Percentiles rank a stretch among this genome's conserved stretches.
Conservation (phyloP, 495 filamentous ascomycete species). For the Ramalina peruviana region DNA sequence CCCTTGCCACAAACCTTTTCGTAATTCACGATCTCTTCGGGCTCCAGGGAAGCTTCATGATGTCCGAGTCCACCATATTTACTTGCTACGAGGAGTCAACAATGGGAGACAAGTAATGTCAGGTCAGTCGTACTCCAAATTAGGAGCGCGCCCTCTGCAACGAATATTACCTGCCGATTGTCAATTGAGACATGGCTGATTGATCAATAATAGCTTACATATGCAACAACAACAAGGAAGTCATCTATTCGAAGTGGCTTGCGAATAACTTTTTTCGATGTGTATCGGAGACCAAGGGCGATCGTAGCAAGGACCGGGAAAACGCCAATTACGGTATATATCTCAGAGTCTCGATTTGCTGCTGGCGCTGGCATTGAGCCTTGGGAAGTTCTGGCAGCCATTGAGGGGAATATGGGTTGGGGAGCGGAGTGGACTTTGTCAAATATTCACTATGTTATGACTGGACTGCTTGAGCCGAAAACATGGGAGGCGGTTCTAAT, state of each 20-base stretch:
- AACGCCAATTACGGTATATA: not conserved
- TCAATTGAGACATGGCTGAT: not conserved
- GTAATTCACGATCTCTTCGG: not conserved
- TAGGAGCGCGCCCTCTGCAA: too few relatives aligned
- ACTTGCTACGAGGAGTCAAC: too few relatives aligned
- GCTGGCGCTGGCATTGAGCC: not conserved
- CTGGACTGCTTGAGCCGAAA: too few relatives aligned
- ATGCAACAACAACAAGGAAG: not conserved
- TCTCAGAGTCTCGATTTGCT: not conserved
- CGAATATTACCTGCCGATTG: not conserved
- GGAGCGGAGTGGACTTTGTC: too few relatives aligned
- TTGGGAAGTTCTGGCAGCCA: too few relatives aligned
- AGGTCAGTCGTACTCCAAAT: too few relatives aligned
- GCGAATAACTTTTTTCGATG: not conserved
- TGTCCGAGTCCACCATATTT: too few relatives aligned
- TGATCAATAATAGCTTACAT: not conserved
- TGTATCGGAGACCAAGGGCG: not conserved
- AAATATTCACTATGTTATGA: too few relatives aligned
- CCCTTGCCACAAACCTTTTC: not conserved
- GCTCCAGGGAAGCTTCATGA: not conserved
- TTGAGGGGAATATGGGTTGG: too few relatives aligned
- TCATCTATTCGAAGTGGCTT: not conserved
- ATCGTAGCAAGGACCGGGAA: not conserved
- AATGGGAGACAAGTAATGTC: too few relatives aligned
- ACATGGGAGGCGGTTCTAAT: too few relatives aligned